A percentile compares a stretch with the other conserved stretches of the same genome.
These are phyloP conservation scores for Diutina sp. DNA, from an alignment of 1,139 yeast species.

Conservation along the genomic window DNA sequence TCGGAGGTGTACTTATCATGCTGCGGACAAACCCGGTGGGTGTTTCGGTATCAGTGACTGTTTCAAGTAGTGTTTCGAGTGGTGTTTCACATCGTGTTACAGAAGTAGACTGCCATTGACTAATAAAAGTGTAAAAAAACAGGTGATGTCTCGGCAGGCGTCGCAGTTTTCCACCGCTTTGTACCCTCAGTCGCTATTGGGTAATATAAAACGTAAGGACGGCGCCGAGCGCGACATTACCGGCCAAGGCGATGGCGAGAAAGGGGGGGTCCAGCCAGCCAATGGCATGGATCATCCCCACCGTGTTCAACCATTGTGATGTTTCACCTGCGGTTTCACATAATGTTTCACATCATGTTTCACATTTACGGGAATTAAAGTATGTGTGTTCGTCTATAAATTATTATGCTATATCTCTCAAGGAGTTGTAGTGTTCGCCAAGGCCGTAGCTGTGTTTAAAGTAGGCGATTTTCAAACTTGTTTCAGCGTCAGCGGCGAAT, in stretches of 20 bases:
- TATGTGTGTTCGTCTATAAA: neutral
- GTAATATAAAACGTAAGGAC: too few relatives aligned
- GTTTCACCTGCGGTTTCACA: neutral
- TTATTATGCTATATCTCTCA: constrained; percentile 7
- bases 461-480: constrained; percentile 59
- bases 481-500: constrained; percentile 15
- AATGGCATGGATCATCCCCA: too few relatives aligned
- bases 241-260: neutral
- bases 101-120: too few relatives aligned
- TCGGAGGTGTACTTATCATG: too few relatives aligned
- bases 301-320: neutral
- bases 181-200: too few relatives aligned
- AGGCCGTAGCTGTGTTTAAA: constrained; percentile 79
- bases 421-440: constrained; percentile 91
- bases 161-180: too few relatives aligned
- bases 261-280: too few relatives aligned
- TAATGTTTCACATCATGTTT: neutral
- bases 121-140: too few relatives aligned
- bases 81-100: too few relatives aligned
- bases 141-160: too few relatives aligned
- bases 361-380: neutral
- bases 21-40: neutral
- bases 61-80: too few relatives aligned
- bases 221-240: neutral
- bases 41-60: too few relatives aligned